These are phyloP conservation scores for Exutisphaerella laricina DNA, from an alignment of 2,329 filamentous ascomycete species.

Conservation along the genomic window DNA sequence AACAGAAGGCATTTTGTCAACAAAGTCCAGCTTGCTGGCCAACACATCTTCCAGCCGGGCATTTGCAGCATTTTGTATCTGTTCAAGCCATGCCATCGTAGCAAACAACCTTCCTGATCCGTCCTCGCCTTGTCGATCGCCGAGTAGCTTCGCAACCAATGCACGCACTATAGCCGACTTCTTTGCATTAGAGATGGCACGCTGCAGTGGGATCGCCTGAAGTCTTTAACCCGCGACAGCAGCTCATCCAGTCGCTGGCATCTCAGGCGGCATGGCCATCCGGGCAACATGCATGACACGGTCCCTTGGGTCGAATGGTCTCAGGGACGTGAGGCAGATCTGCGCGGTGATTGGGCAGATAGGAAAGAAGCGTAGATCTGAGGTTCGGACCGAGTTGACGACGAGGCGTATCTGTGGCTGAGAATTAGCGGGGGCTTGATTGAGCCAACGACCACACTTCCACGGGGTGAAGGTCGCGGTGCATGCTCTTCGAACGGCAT, in stretches of 20 bases:
- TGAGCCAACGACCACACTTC: background rate
- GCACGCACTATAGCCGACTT: constrained; percentile 10
- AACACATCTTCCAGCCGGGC: constrained; percentile 8
- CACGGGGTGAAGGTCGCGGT: background rate
- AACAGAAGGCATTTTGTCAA: constrained; percentile 29
- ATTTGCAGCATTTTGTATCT: constrained; percentile 8
- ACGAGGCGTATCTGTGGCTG: constrained; percentile 2
- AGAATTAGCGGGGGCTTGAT: constrained; percentile 1
- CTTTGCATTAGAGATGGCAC: background rate
- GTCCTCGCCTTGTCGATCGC: constrained; percentile 6
- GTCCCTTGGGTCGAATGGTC: no score
- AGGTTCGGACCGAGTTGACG: background rate
- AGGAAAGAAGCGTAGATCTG: background rate
- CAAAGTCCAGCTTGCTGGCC: constrained; percentile 9
- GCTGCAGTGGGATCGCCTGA: constrained; percentile 4
- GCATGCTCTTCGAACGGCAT: constrained; percentile 3
- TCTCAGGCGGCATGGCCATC: background rate
- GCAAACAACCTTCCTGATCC: constrained; percentile 4
- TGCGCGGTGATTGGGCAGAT: background rate
- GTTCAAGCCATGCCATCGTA: constrained; percentile 10
- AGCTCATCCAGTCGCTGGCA: constrained; percentile 1
- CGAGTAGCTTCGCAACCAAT: constrained; percentile 7
- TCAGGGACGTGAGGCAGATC: background rate
- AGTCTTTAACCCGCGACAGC: background rate
- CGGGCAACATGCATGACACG: background rate